phyloP scores from a whole-genome alignment of 768 basidiomycete genomes.

The Sistotremastrum niveocremeum region DNA sequence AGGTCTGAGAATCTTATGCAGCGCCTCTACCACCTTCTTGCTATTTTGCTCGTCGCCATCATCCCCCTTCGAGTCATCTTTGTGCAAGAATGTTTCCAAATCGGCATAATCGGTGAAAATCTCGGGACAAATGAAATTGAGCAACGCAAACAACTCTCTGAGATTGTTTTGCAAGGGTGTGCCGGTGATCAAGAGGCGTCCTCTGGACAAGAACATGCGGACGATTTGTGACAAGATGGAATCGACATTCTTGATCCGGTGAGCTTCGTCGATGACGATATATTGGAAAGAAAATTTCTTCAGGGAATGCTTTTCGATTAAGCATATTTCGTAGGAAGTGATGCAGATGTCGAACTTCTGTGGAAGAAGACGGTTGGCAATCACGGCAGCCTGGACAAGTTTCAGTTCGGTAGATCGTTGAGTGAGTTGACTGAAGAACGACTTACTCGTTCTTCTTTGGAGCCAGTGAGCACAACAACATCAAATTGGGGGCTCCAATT shows the following conservation, averaged over 20 bases:
- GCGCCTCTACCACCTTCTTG: slow-evolving; percentile 87
- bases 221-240: slow-evolving; percentile 93
- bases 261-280: slow-evolving; percentile 96
- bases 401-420: not conserved
- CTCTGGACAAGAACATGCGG: slow-evolving; percentile 76
- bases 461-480: slow-evolving; percentile 68
- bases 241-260: slow-evolving; percentile 98
- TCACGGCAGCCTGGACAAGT: slow-evolving; percentile 41
- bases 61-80: slow-evolving; percentile 56
- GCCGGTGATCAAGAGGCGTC: slow-evolving; percentile 87
- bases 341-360: slow-evolving; percentile 90
- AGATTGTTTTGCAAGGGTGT: slow-evolving; percentile 95
- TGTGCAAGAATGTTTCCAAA: slow-evolving; percentile 87
- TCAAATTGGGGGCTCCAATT: slow-evolving; percentile 86
- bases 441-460: slow-evolving; percentile 70
- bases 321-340: slow-evolving; percentile 93
- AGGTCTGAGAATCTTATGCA: slow-evolving; percentile 92
- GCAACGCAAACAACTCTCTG: slow-evolving; percentile 83
- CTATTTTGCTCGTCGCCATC: slow-evolving; percentile 63
- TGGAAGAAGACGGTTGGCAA: slow-evolving; percentile 63
- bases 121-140: slow-evolving; percentile 96
- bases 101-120: slow-evolving; percentile 88
- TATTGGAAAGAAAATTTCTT: slow-evolving; percentile 97
- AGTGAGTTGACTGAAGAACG: not conserved
- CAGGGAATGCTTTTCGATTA: slow-evolving; percentile 85